Evolutionary conservation across 139 green algal species (phyloP).

Genomic region (Coelastrella sp.): DNA sequence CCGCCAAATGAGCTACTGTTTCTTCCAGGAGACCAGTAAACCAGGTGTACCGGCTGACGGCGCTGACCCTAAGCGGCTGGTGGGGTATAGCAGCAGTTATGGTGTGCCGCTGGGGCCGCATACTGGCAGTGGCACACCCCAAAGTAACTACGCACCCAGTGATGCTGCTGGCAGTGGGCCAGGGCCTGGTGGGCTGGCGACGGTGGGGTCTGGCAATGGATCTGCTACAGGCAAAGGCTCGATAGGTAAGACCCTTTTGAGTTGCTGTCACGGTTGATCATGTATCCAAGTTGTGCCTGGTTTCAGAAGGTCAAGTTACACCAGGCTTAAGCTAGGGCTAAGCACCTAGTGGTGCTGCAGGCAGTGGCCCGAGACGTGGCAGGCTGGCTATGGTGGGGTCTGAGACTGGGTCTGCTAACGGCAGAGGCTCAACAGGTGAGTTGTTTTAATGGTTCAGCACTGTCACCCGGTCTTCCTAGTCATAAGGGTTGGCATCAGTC

Average conservation of each 20-base stretch:
- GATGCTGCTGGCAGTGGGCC: neutral
- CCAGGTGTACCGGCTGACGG: constrained; percentile 13
- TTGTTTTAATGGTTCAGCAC: too few relatives aligned
- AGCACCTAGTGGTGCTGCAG: too few relatives aligned
- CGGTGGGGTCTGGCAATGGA: neutral
- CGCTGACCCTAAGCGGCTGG: neutral
- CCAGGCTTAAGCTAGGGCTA: too few relatives aligned
- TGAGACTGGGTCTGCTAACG: too few relatives aligned
- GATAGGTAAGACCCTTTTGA: neutral
- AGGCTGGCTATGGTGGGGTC: too few relatives aligned
- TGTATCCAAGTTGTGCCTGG: too few relatives aligned
- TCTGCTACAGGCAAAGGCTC: neutral
- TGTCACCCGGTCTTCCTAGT: too few relatives aligned
- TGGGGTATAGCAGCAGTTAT: neutral
- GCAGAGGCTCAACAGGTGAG: too few relatives aligned
- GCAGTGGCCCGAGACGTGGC: too few relatives aligned
- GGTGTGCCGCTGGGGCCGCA: neutral
- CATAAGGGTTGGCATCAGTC: too few relatives aligned
- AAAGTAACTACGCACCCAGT: constrained; percentile 19
- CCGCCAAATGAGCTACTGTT: constrained; percentile 45
- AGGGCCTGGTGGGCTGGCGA: neutral
- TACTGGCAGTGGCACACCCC: neutral
- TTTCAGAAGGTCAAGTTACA: too few relatives aligned
- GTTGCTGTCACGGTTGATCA: too few relatives aligned
- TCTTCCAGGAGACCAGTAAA: constrained; percentile 22